Conservation (phyloP, 805 yeast species). For the Teunomyces cretensis region DNA sequence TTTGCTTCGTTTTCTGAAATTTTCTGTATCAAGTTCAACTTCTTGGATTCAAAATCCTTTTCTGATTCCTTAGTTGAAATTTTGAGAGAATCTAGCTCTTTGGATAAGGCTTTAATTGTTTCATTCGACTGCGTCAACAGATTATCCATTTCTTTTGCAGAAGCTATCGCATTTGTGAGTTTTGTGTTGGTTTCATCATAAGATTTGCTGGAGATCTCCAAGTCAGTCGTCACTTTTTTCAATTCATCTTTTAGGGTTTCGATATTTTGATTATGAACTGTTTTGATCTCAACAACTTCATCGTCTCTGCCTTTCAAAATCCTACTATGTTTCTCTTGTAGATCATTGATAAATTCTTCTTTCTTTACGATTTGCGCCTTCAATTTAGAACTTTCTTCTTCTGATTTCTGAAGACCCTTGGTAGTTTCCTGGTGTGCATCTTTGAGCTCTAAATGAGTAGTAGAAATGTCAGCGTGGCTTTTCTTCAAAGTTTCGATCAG, state of each 20-base stretch:
- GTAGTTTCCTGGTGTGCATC: neutral
- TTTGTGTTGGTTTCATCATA: neutral
- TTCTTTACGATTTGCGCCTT: constrained; percentile 6
- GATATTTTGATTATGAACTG: neutral
- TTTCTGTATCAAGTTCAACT: neutral
- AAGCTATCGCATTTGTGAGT: neutral
- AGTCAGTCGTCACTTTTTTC: constrained; percentile 6
- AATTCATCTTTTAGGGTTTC: neutral
- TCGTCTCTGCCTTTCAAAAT: neutral
- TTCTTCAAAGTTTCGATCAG: neutral
- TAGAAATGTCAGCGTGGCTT: neutral
- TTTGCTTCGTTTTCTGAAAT: neutral
- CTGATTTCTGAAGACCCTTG: constrained; percentile 3
- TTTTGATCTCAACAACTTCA: neutral
- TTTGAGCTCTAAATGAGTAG: constrained; percentile 3
- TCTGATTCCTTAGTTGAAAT: neutral
- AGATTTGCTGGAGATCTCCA: neutral
- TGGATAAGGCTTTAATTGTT: neutral
- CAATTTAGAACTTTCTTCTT: neutral
- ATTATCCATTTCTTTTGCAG: neutral
- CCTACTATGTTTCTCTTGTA: neutral
- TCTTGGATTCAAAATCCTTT: neutral
- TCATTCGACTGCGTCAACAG: neutral
- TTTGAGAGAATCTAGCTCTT: constrained; percentile 1
- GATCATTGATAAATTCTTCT: neutral